Evolutionary conservation across 371 early-diverging fungal species (phyloP).

Genomic region (Basidiobolus meristosporus): DNA sequence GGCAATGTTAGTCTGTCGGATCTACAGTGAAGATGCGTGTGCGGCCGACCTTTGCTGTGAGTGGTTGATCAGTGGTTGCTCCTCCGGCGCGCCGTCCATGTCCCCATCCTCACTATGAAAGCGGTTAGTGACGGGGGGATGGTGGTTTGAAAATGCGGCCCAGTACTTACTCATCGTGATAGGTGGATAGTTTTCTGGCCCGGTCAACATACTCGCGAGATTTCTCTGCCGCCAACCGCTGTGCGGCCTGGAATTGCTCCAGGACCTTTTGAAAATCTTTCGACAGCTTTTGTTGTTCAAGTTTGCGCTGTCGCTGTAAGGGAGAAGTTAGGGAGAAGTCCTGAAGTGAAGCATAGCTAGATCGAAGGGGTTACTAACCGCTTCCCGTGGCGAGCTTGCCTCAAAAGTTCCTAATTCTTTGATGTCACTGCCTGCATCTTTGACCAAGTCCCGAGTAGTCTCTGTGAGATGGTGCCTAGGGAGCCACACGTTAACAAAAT

Average conservation of each 20-base stretch:
- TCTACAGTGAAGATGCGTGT: no score
- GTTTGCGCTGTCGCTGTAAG: slow-evolving; percentile 44
- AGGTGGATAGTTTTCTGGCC: no score
- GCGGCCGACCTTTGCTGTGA: no score
- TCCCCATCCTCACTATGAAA: no score
- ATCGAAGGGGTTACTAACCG: not conserved
- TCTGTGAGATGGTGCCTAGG: not conserved
- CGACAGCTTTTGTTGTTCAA: slow-evolving; percentile 64
- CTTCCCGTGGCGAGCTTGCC: not conserved
- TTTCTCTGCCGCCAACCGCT: slow-evolving; percentile 63
- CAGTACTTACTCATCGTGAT: no score
- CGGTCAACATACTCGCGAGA: no score
- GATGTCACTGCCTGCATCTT: not conserved
- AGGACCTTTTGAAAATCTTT: slow-evolving; percentile 85
- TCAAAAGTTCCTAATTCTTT: not conserved
- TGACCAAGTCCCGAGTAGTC: not conserved
- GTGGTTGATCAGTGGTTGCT: no score
- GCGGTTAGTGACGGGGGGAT: no score
- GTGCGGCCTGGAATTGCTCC: slow-evolving; percentile 68
- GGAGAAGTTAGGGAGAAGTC: not conserved
- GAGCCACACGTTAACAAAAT: no score
- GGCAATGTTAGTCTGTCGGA: no score
- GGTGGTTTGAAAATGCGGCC: no score
- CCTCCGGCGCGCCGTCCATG: no score
- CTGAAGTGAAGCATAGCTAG: not conserved